These are phyloP conservation scores for Firmiana major DNA, from an alignment of 345 rosid species.

Conservation along the genomic window DNA sequence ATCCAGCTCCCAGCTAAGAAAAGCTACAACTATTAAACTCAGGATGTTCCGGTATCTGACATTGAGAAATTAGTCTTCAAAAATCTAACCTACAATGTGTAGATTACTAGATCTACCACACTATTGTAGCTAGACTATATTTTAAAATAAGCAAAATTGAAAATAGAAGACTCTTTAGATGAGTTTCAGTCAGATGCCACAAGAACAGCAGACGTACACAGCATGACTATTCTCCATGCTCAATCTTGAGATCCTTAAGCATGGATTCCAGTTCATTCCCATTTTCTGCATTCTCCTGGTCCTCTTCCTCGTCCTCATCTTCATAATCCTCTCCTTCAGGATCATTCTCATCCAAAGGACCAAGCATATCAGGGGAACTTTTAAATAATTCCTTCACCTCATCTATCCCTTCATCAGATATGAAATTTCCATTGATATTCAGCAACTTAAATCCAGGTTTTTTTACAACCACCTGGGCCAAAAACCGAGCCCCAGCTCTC, in stretches of 20 bases:
- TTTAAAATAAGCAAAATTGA: neutral
- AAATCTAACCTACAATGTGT: neutral
- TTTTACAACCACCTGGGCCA: conserved; percentile 57
- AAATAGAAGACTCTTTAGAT: neutral
- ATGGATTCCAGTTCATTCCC: conserved; percentile 64
- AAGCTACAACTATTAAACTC: neutral
- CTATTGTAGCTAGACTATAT: neutral
- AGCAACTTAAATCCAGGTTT: conserved; percentile 59
- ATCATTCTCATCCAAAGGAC: conserved; percentile 75
- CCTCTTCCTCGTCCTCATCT: conserved; percentile 43
- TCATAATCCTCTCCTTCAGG: conserved; percentile 76
- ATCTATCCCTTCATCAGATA: conserved; percentile 80
- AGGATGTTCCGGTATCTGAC: neutral
- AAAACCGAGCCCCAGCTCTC: conserved; percentile 64
- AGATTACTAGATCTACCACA: neutral
- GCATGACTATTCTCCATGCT: conserved; percentile 35
- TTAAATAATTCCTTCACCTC: conserved; percentile 69
- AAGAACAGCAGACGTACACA: neutral
- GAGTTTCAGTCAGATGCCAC: neutral
- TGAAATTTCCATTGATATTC: conserved; percentile 62
- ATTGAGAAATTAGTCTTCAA: neutral
- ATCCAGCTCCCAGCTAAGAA: neutral
- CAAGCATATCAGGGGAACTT: conserved; percentile 47
- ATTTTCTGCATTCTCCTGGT: conserved; percentile 39
- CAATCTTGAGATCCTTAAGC: conserved; percentile 64